Evolutionary conservation across 2,329 filamentous ascomycete species (phyloP).

Genomic region (Aspergillus sp.): DNA sequence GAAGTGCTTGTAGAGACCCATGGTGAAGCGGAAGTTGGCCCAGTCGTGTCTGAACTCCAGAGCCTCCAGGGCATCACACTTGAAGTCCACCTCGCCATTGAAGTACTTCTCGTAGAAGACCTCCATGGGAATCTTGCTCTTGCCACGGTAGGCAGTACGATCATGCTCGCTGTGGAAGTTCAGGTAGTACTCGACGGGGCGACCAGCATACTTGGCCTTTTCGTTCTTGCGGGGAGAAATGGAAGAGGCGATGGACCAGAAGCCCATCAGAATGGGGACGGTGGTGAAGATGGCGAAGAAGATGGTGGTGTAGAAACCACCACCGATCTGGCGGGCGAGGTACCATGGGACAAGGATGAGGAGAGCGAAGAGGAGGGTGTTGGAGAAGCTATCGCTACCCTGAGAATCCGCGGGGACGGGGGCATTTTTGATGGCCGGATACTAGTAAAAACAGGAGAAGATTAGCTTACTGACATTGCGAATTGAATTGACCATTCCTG

Average conservation of each 20-base stretch:
- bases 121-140: constrained; percentile 60
- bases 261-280: constrained; percentile 75
- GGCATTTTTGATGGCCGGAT: constrained; percentile 86
- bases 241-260: constrained; percentile 78
- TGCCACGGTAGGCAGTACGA: constrained; percentile 49
- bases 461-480: constrained; percentile 12
- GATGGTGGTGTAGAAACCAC: constrained; percentile 82
- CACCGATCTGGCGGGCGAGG: constrained; percentile 78
- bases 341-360: constrained; percentile 74
- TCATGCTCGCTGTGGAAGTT: constrained; percentile 51
- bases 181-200: constrained; percentile 84
- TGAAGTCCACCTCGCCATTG: constrained; percentile 90
- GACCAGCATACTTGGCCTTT: constrained; percentile 82
- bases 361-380: constrained; percentile 70
- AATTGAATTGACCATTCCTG: background rate
- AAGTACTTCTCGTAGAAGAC: constrained; percentile 99
- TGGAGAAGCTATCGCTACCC: constrained; percentile 85
- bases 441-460: constrained; percentile 54
- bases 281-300: constrained; percentile 80
- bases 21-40: constrained; percentile 90
- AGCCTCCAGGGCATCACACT: constrained; percentile 84
- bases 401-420: constrained; percentile 87
- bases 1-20: constrained; percentile 83
- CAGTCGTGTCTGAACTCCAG: constrained; percentile 96
- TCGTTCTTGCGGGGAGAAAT: constrained; percentile 89